Percentiles rank a stretch among this genome's conserved stretches.
Conservation (phyloP, 495 filamentous ascomycete genomes). For the Jackrogersella minutella region DNA sequence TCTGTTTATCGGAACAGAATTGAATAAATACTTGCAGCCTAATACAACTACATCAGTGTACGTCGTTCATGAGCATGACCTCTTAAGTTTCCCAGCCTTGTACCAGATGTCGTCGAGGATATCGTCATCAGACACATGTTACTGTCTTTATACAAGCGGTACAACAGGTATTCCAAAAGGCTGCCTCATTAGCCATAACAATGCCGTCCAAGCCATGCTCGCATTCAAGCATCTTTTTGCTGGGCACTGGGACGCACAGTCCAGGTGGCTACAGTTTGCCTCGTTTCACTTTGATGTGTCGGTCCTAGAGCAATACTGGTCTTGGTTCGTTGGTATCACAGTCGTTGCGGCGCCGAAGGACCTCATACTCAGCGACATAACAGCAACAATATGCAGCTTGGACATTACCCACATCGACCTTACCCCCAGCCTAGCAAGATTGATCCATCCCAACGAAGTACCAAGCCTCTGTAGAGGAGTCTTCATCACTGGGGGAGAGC, state of each 20-base stretch:
- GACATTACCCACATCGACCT: conserved; percentile 88
- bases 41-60: conserved; percentile 44
- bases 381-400: conserved; percentile 70
- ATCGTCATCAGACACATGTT: conserved; percentile 63
- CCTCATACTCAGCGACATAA: conserved; percentile 78
- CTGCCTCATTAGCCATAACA: conserved; percentile 77
- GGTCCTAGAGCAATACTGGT: conserved; percentile 89
- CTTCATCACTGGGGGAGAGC: conserved; percentile 80
- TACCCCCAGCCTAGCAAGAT: conserved; percentile 71
- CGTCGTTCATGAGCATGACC: conserved; percentile 45
- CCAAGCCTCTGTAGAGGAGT: conserved; percentile 72
- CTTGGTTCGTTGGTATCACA: conserved; percentile 83
- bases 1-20: conserved; percentile 54
- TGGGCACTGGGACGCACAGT: conserved; percentile 71
- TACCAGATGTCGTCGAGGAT: conserved; percentile 17
- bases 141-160: conserved; percentile 85
- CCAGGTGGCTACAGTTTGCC: conserved; percentile 86
- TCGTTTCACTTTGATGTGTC: conserved; percentile 91
- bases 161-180: conserved; percentile 84
- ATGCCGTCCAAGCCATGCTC: conserved; percentile 77
- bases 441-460: conserved; percentile 70
- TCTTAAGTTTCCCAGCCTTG: conserved; percentile 40
- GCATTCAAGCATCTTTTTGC: conserved; percentile 74
- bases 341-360: conserved; percentile 80
- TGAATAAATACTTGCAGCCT: conserved; percentile 37